Base-by-base conservation (phyloP, 2,329 filamentous ascomycete species). In the Blastomyces parvus region DNA sequence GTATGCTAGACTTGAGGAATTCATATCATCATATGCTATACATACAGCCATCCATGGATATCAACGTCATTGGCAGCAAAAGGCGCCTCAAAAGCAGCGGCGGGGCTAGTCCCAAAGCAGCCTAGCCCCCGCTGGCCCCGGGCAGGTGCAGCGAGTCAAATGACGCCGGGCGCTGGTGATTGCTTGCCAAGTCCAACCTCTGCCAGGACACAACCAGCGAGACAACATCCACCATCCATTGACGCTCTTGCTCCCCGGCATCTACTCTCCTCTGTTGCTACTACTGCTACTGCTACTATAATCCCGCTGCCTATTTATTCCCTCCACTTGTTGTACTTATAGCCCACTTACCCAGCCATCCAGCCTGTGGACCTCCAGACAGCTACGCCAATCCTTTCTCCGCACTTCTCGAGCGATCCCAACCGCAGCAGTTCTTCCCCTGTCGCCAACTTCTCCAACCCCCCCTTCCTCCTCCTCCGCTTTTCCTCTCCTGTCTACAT, bases 31-130 rank as follows among this genome's bases (percentile, higher is more conserved):
- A n/a, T n/a, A n/a, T n/a, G n/a, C n/a, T n/a, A n/a, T n/a, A n/a
- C n/a, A n/a, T n/a, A n/a, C n/a, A n/a, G n/a, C n/a, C n/a, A n/a
- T n/a, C n/a, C n/a, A n/a, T n/a, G n/a, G n/a, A n/a, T n/a, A n/a
- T n/a, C n/a, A n/a, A 33, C 59, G 74, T 71, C 66, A 68, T 74
- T 42, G 4, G 5, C 30, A 33, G 30, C 30, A 33, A 7, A 33
- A 33, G 30, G 5, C 7, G 30, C 30, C 66, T 22, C 69, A 68
- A 36, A 69, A 70, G 63, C 66, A 73, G 56, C 67, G 19, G 42
- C 5, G 2, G 17, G 2, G 7, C 42, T 44, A 44, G 42, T 44
- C 42, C 42, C 19, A 44, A 44, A 44, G 6, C 14, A n/a, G 42
- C 5, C 42, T 44, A 44, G 42, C 42, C 19, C 6, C 42, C 42